Percentiles rank a stretch among this genome's conserved stretches.
Conservation (phyloP, 768 basidiomycete genomes). For the Tephrocybe sp. region DNA sequence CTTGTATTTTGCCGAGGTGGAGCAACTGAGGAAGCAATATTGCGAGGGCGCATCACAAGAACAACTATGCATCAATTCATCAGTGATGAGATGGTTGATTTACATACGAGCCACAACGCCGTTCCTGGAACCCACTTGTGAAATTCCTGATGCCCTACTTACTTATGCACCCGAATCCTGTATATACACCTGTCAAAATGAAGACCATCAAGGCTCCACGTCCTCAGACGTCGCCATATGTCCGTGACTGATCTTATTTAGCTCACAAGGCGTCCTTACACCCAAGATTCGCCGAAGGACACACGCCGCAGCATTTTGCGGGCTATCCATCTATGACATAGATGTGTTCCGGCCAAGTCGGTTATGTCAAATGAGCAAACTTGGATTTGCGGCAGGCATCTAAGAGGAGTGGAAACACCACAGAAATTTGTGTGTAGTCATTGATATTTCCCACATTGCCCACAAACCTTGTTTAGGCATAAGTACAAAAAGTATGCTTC, state of each 20-base stretch:
- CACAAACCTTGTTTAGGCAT: background rate
- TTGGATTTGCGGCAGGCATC: too few relatives aligned
- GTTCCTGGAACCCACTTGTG: constrained; percentile 5
- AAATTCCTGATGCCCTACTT: background rate
- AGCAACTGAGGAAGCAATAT: background rate
- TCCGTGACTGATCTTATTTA: too few relatives aligned
- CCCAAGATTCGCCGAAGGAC: too few relatives aligned
- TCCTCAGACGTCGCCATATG: background rate
- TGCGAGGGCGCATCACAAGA: constrained; percentile 1
- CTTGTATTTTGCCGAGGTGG: background rate
- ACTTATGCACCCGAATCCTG: too few relatives aligned
- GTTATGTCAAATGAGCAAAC: too few relatives aligned
- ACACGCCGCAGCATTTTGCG: too few relatives aligned
- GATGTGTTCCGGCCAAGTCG: too few relatives aligned
- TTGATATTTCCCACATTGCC: background rate
- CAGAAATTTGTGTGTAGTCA: too few relatives aligned
- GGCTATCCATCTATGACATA: too few relatives aligned
- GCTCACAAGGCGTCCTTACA: too few relatives aligned
- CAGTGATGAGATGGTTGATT: constrained; percentile 16
- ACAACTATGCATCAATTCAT: constrained; percentile 7
- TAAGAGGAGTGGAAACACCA: too few relatives aligned
- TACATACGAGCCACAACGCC: background rate
- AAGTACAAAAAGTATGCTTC: background rate
- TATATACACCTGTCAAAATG: background rate
- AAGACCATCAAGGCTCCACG: background rate